Evolutionary conservation across 208 protist genomes (phyloP), one percentile per base, ranked within the genome.

Genomic region (Trypanosoma vivax): DNA sequence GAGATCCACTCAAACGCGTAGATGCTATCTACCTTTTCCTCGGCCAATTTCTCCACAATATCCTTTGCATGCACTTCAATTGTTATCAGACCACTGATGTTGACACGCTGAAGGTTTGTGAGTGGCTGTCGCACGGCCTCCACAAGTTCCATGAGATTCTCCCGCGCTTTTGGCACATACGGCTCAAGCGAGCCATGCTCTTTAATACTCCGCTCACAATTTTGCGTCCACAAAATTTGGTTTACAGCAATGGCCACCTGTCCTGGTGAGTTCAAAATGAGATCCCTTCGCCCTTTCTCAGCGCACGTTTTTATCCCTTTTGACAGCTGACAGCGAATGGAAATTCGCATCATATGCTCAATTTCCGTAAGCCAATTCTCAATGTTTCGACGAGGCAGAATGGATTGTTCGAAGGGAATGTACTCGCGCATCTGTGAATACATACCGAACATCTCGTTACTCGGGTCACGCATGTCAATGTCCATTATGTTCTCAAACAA

Each of bases 281-380:
- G 92, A 30, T 90, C 63, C 47, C 77, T 54, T 34, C 87, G 62
- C 29, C 67, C 57, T 68, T 88, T 95, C 33, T 60, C 65, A 10
- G 56, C 70, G 51, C 84, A 89, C 34, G 78, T 70, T 53, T 82
- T 84, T 38, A 97, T 46, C 9, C 87, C 85, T 35, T 87, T 68
- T 38, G 95, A 76, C 13, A 97, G 60, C 56, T 94, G 75, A 19
- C 76, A 58, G 25, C 92, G 85, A 40, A 98, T 92, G 1, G 90
- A 96, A 24, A 79, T 49, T 61, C 90, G 91, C 93, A 98, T 98
- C 76, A 96, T 93, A 31, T 58, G 53, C 72, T 98, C 95, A 51
- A 99, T 91, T 50, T 97, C 85, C 18, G 88, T 92, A 58, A 99
- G 81, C 97, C 97, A 99, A 56, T 96, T 90, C 70, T 99, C 96